Percentiles rank a stretch among this genome's conserved stretches.
phyloP scores from a whole-genome alignment of 2,329 filamentous ascomycete species.

The Aspergillus luchuensis region DNA sequence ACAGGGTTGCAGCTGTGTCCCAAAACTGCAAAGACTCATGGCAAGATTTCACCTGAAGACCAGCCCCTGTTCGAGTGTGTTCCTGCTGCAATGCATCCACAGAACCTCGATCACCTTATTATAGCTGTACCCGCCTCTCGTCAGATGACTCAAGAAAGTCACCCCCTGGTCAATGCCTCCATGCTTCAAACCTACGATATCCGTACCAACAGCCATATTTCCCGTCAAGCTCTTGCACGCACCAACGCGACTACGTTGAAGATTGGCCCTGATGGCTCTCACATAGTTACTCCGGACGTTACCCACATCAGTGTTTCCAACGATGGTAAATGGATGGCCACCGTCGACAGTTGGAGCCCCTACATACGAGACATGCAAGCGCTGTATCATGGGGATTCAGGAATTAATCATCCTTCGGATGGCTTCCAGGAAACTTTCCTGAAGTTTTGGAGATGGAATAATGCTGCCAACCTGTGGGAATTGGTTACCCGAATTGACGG shows the following conservation, averaged over 20 bases:
- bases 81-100: constrained; percentile 65
- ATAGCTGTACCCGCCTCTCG: constrained; percentile 65
- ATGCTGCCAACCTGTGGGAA: constrained; percentile 62
- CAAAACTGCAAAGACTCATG: constrained; percentile 54
- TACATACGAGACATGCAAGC: constrained; percentile 67
- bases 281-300: constrained; percentile 76
- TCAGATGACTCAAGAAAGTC: constrained; percentile 37
- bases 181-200: constrained; percentile 82
- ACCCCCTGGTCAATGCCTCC: constrained; percentile 55
- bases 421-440: constrained; percentile 71
- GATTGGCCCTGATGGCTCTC: constrained; percentile 68
- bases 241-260: constrained; percentile 85
- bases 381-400: constrained; percentile 47
- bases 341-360: constrained; percentile 87
- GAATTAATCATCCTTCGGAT: constrained; percentile 45
- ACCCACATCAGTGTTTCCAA: constrained; percentile 73
- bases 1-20: constrained; percentile 71
- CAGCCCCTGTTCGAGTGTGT: constrained; percentile 32
- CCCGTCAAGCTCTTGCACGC: constrained; percentile 84
- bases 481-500: constrained; percentile 80
- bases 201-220: constrained; percentile 72
- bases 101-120: constrained; percentile 64
- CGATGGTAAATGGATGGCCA: constrained; percentile 87
- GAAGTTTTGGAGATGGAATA: constrained; percentile 82
- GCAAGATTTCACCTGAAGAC: constrained; percentile 34